phyloP scores from a whole-genome alignment of 1,284 basidiomycete genomes.

The Sanghuangporus baumii region DNA sequence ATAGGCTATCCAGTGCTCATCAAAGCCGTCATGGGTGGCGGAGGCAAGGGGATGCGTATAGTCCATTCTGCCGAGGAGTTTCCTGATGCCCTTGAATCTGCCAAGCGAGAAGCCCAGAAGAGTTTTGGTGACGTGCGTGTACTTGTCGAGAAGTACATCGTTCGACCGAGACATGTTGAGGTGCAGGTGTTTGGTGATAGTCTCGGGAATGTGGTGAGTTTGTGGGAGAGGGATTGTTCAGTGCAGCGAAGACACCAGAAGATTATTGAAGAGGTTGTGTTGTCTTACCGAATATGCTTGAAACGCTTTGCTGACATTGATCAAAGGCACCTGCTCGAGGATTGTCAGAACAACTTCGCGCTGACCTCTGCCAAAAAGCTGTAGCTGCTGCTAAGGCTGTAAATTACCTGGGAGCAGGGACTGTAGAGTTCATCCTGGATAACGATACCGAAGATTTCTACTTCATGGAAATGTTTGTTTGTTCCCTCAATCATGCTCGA shows the following conservation, averaged over 20 bases:
- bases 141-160: constrained; percentile 82
- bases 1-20: constrained; percentile 92
- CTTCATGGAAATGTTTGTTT: constrained; percentile 87
- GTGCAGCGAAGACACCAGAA: constrained; percentile 94
- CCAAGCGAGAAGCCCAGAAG: constrained; percentile 83
- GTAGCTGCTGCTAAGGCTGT: constrained; percentile 89
- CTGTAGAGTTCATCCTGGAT: constrained; percentile 93
- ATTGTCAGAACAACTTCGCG: constrained; percentile 67
- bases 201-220: constrained; percentile 71
- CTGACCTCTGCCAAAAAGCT: constrained; percentile 81
- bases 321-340: constrained; percentile 85
- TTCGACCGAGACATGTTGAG: constrained; percentile 81
- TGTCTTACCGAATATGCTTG: not conserved
- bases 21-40: constrained; percentile 95
- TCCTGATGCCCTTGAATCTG: constrained; percentile 73
- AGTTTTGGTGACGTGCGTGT: constrained; percentile 85
- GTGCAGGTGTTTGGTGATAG: constrained; percentile 88
- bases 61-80: constrained; percentile 67
- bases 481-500: not conserved
- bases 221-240: constrained; percentile 93
- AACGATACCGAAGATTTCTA: constrained; percentile 81
- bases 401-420: constrained; percentile 86
- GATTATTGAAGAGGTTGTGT: constrained; percentile 79
- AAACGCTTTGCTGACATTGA: not conserved
- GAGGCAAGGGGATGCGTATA: constrained; percentile 95